Evolutionary conservation across 192 early-diverging fungal species (phyloP).

Genomic region (Umbelopsis sp.): DNA sequence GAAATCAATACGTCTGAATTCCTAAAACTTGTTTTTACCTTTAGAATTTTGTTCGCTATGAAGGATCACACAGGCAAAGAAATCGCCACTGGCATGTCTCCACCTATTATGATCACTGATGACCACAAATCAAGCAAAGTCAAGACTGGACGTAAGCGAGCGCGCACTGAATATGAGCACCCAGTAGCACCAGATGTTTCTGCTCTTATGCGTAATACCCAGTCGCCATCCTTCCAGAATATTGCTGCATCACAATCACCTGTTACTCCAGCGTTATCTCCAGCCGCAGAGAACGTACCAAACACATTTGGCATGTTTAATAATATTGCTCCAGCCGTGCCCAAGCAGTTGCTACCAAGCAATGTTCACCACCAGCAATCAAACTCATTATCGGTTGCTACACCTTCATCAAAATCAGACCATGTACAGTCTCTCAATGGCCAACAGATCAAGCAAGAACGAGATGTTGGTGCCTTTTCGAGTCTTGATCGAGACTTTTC

Average conservation of each 20-base stretch:
- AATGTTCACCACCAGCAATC: neutral
- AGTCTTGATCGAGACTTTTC: neutral
- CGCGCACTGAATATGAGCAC: constrained; percentile 40
- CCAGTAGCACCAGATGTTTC: neutral
- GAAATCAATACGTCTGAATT: neutral
- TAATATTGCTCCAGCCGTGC: constrained; percentile 11
- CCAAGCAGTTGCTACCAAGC: neutral
- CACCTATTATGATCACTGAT: constrained; percentile 96
- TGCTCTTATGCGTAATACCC: neutral
- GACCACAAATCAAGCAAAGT: constrained; percentile 91
- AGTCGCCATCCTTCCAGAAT: neutral
- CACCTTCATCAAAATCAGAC: neutral
- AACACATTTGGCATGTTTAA: constrained; percentile 2
- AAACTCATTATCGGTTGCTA: neutral
- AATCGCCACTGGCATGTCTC: constrained; percentile 85
- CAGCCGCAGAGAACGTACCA: neutral
- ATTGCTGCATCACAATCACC: neutral
- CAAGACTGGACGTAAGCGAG: constrained; percentile 39
- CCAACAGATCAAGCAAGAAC: constrained; percentile 8
- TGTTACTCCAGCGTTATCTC: constrained; percentile 1
- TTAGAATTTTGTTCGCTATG: constrained; percentile 76
- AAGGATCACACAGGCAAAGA: constrained; percentile 67
- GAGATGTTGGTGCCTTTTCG: neutral
- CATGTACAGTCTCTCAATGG: neutral
- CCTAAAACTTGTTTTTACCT: neutral